Evolutionary conservation across 1,139 yeast species (phyloP).

Genomic region (Yamadazyma buinensis): DNA sequence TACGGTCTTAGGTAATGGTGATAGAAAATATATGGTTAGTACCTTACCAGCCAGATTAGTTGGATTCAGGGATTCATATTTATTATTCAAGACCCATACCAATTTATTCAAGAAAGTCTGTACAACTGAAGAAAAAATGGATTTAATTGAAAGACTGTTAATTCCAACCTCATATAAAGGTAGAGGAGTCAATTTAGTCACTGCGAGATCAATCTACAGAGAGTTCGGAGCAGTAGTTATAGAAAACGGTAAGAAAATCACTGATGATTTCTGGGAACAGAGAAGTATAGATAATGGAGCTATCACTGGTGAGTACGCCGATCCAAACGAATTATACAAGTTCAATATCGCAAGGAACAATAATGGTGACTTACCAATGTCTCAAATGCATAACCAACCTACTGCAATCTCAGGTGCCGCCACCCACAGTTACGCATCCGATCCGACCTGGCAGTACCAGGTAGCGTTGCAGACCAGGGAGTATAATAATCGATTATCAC

Average conservation of each 20-base stretch:
- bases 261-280: slow-evolving; percentile 88
- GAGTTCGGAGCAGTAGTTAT: slow-evolving; percentile 91
- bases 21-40: slow-evolving; percentile 77
- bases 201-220: slow-evolving; percentile 84
- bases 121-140: slow-evolving; percentile 75
- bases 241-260: slow-evolving; percentile 73
- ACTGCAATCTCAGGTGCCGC: slow-evolving; percentile 41
- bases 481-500: slow-evolving; percentile 60
- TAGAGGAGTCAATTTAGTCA: slow-evolving; percentile 81
- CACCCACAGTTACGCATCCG: slow-evolving; percentile 46
- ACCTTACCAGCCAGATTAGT: slow-evolving; percentile 95
- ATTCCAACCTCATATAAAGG: slow-evolving; percentile 92
- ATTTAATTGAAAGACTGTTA: slow-evolving; percentile 74
- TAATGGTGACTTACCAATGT: slow-evolving; percentile 15
- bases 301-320: slow-evolving; percentile 77
- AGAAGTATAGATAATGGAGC: slow-evolving; percentile 68
- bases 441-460: slow-evolving; percentile 83
- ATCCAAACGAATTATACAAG: slow-evolving; percentile 53
- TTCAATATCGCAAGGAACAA: slow-evolving; percentile 17
- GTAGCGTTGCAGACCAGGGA: slow-evolving; percentile 75
- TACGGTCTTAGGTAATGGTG: slow-evolving; percentile 71
- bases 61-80: slow-evolving; percentile 91
- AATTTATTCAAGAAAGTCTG: slow-evolving; percentile 70
- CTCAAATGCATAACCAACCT: slow-evolving; percentile 16
- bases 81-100: slow-evolving; percentile 82